A percentile compares a stretch with the other conserved stretches of the same genome.
These are phyloP conservation scores for Fomes fomentarius DNA, from an alignment of 1,284 basidiomycete genomes.

Conservation along the genomic window DNA sequence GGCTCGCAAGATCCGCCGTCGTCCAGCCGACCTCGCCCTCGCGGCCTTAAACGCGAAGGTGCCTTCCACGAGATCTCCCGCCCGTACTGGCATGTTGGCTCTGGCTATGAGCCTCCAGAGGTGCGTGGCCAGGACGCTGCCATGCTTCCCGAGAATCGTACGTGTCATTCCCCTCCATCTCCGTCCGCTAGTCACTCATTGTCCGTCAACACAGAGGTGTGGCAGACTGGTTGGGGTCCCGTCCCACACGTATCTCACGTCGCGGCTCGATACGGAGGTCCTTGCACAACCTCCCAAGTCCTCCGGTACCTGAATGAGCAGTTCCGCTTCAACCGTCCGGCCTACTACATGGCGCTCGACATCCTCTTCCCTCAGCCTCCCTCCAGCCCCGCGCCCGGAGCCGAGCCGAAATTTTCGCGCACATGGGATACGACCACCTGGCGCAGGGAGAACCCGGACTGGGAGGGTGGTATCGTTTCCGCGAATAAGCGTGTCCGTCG, in stretches of 20 bases:
- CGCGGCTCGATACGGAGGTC: background rate
- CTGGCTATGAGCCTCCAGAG: background rate
- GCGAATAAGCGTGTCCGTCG: background rate
- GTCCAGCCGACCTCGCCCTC: too few species aligned
- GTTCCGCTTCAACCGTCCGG: background rate
- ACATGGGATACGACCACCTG: conserved; percentile 13
- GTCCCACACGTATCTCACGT: background rate
- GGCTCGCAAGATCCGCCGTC: too few species aligned
- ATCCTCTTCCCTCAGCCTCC: conserved; percentile 5
- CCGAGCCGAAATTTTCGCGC: conserved; percentile 5
- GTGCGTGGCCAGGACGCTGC: background rate
- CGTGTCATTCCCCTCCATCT: background rate
- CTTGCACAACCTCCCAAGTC: background rate
- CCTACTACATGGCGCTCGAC: conserved; percentile 3
- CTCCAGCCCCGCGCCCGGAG: background rate
- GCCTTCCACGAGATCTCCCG: conserved; percentile 1
- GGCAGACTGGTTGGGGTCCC: conserved; percentile 4
- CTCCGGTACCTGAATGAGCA: conserved; percentile 1
- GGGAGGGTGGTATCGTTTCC: conserved; percentile 18
- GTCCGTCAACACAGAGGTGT: background rate
- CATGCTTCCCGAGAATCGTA: conserved; percentile 4
- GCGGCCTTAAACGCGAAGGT: conserved; percentile 1
- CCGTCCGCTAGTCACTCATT: background rate
- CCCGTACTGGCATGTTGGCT: background rate
- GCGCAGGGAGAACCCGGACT: conserved; percentile 16